Conservation (phyloP, 208 protist genomes). For the Leishmania amazonensis region DNA sequence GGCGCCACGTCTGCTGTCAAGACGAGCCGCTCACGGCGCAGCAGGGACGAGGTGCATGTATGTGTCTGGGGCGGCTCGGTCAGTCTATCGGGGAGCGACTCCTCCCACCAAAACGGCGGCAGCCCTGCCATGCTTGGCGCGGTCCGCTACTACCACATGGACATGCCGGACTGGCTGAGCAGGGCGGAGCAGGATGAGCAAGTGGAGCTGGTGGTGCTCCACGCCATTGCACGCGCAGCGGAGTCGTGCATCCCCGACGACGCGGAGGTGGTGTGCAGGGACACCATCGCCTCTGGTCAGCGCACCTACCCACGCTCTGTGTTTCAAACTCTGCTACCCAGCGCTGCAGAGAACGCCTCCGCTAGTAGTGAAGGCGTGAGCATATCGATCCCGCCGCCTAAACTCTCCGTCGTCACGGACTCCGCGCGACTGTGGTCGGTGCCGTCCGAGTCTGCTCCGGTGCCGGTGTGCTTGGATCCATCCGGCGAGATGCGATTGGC, state of each 20-base stretch:
- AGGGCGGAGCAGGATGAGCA: slow-evolving; percentile 52
- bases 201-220: slow-evolving; percentile 50
- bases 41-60: slow-evolving; percentile 48
- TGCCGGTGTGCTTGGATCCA: slow-evolving; percentile 7
- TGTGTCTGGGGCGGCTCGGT: slow-evolving; percentile 43
- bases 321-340: slow-evolving; percentile 10
- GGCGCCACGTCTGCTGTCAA: slow-evolving; percentile 62
- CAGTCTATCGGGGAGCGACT: neutral
- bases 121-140: neutral
- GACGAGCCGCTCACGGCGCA: slow-evolving; percentile 37
- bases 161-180: slow-evolving; percentile 31
- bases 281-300: neutral
- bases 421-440: slow-evolving; percentile 11
- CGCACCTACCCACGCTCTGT: neutral
- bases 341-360: neutral
- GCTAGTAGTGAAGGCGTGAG: neutral
- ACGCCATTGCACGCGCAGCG: slow-evolving; percentile 38
- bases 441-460: slow-evolving; percentile 15
- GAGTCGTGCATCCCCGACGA: slow-evolving; percentile 10
- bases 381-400: neutral
- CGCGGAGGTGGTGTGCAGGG: neutral
- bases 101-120: neutral
- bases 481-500: slow-evolving; percentile 11
- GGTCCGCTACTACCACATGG: slow-evolving; percentile 40
- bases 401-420: neutral